Evolutionary conservation across 164 flowering plant species (phyloP), one percentile per base, ranked within the genome.

Genomic region (Tinospora cordifolia): DNA sequence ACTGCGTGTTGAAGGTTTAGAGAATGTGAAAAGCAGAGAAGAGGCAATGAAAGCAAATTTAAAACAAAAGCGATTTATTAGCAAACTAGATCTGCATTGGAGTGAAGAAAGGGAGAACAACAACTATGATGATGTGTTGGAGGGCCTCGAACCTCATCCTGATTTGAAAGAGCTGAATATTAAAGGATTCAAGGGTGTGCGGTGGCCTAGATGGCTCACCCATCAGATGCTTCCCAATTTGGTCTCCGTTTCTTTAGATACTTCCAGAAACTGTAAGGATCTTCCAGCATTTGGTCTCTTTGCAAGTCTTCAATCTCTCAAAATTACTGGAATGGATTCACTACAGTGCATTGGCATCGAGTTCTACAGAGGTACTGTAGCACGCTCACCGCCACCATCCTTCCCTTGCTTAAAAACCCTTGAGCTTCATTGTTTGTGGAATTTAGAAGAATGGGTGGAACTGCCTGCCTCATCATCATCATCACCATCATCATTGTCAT

Each of bases 101-200:
- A 14, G n/a, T 22, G 3, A 9, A n/a, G 24, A 54, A 21, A 30
- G 14, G 47, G 14, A 44, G 7, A 13, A 49, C 58, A 21, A 54
- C 24, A 19, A 21, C 60, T n/a, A 17, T 24, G 70, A 66, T 17
- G 54, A 38, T 12, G 36, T 72, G 39, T 21, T 62, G 39, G 69
- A 72, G 21, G 69, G 17, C 24, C 70, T 72, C 12, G 57, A 41
- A 60, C 70, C 70, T 10, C 75, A 57, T 12, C 7, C 19, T 12
- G 30, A 67, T 6, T 11, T 66, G 8, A 39, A 36, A 41, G 14
- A 9, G 8, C 21, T 72, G 64, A 3, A 39, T 10, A 26, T 72
- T 24, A 14, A 10, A 0, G 36, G 12, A 0, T 66, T 21, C 26
- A 1, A 9, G 1, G 75, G 75, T 17, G 25, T 11, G 6, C 25